These are phyloP conservation scores for Lichtheimia ornata DNA, from an alignment of 371 early-diverging fungal genomes.

Conservation along the genomic window DNA sequence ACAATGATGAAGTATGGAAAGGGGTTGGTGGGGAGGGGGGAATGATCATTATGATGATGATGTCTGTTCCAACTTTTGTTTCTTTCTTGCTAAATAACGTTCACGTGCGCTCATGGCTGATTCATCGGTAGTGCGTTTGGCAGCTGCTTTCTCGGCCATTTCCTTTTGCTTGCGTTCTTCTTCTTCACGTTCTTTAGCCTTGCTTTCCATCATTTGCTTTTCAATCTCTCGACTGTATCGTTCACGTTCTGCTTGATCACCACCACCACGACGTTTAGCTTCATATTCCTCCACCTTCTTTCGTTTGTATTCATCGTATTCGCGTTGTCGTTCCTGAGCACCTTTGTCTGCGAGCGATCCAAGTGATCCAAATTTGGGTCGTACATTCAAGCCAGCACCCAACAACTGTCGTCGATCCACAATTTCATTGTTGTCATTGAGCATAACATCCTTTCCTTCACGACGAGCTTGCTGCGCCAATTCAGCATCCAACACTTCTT, in stretches of 20 bases:
- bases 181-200: conserved; percentile 48
- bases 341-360: conserved; percentile 38
- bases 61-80: conserved; percentile 36
- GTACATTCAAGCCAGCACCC: conserved; percentile 78
- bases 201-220: conserved; percentile 58
- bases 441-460: conserved; percentile 50
- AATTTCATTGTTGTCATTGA: conserved; percentile 78
- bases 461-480: conserved; percentile 44
- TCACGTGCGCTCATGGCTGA: conserved; percentile 76
- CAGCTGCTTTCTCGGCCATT: conserved; percentile 55
- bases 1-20: neutral
- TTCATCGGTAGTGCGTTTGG: conserved; percentile 69
- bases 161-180: conserved; percentile 56
- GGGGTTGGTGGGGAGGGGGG: neutral
- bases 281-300: conserved; percentile 50
- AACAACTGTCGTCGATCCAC: conserved; percentile 82
- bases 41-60: neutral
- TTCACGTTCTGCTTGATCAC: conserved; percentile 37
- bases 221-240: conserved; percentile 48
- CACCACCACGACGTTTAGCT: conserved; percentile 20
- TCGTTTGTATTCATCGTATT: conserved; percentile 57
- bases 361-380: conserved; percentile 40
- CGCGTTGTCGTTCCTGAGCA: conserved; percentile 41
- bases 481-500: conserved; percentile 23
- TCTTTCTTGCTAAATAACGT: conserved; percentile 78